Evolutionary conservation across 1,139 yeast genomes (phyloP).

Genomic region (Debaryomyces singareniensis): DNA sequence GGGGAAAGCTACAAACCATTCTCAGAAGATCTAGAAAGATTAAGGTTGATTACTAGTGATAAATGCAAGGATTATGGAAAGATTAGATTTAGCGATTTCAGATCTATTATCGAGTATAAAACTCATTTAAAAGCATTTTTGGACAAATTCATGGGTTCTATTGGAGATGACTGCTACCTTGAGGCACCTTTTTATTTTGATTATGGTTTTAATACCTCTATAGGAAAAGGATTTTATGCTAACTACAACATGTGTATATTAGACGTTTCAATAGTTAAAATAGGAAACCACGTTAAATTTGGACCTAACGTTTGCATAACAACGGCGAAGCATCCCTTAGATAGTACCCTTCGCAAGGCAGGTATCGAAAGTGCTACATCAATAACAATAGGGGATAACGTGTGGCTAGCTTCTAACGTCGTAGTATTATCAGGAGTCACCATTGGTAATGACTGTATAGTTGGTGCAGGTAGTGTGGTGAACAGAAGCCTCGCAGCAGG

Average conservation of each 20-base stretch:
- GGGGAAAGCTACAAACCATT: too few relatives aligned
- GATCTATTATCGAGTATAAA: too few relatives aligned
- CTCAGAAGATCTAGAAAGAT: too few relatives aligned
- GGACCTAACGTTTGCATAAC: slow-evolving; percentile 61
- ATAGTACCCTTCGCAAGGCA: slow-evolving; percentile 37
- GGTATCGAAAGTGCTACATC: slow-evolving; percentile 51
- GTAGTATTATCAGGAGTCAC: slow-evolving; percentile 60
- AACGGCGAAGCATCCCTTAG: slow-evolving; percentile 61
- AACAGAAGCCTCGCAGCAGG: slow-evolving; percentile 47
- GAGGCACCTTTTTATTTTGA: slow-evolving; percentile 55
- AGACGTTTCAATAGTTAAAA: slow-evolving; percentile 55
- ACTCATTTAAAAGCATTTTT: too few relatives aligned
- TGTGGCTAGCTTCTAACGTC: slow-evolving; percentile 59
- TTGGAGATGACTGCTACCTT: too few relatives aligned
- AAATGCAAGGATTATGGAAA: too few relatives aligned
- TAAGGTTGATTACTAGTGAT: too few relatives aligned
- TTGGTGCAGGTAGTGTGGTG: slow-evolving; percentile 67
- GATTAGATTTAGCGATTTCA: too few relatives aligned
- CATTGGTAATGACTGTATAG: slow-evolving; percentile 55
- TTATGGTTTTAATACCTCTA: slow-evolving; percentile 47
- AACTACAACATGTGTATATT: slow-evolving; percentile 53
- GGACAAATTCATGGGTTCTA: too few relatives aligned
- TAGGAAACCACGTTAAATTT: slow-evolving; percentile 54
- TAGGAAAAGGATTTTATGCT: slow-evolving; percentile 47
- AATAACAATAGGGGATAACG: slow-evolving; percentile 53